A percentile compares a stretch with the other conserved stretches of the same genome.
Conservation (phyloP, 306 rosid genomes). For the Albizia julibrissin region DNA sequence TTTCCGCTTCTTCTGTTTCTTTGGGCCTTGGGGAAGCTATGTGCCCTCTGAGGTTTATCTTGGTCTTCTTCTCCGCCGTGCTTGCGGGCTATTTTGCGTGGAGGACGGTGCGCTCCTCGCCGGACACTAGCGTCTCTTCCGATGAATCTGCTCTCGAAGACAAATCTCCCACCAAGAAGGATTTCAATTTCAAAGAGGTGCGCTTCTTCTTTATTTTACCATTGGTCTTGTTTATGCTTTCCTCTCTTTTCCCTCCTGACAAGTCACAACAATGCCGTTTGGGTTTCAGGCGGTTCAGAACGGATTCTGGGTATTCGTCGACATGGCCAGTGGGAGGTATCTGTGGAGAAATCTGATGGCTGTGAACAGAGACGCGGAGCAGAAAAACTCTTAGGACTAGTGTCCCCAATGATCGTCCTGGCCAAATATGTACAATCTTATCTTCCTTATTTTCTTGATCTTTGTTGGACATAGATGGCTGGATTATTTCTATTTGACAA, state of each 20-base stretch:
- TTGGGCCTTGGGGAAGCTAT: constrained; percentile 24
- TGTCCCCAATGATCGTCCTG: not conserved
- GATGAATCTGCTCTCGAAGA: constrained; percentile 31
- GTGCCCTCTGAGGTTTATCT: constrained; percentile 80
- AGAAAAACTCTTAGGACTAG: constrained; percentile 30
- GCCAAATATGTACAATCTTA: constrained; percentile 7
- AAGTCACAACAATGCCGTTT: not conserved
- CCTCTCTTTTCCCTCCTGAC: not conserved
- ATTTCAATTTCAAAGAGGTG: constrained; percentile 47
- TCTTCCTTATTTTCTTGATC: constrained; percentile 1
- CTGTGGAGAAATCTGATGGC: constrained; percentile 69
- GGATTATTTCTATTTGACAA: not conserved
- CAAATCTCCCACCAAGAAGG: constrained; percentile 20
- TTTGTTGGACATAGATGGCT: not conserved
- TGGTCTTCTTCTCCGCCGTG: constrained; percentile 79
- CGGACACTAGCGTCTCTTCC: constrained; percentile 27
- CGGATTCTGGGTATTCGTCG: constrained; percentile 71
- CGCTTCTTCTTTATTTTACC: not conserved
- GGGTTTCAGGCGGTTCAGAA: constrained; percentile 50
- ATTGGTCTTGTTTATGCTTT: not conserved
- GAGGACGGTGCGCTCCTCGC: constrained; percentile 54
- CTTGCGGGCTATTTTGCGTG: constrained; percentile 73
- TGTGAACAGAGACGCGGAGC: constrained; percentile 28
- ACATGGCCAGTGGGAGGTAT: constrained; percentile 85
- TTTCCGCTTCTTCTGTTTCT: not conserved